Evolutionary conservation across 2,329 filamentous ascomycete species (phyloP).

Genomic region (Scedosporium aurantiacum): DNA sequence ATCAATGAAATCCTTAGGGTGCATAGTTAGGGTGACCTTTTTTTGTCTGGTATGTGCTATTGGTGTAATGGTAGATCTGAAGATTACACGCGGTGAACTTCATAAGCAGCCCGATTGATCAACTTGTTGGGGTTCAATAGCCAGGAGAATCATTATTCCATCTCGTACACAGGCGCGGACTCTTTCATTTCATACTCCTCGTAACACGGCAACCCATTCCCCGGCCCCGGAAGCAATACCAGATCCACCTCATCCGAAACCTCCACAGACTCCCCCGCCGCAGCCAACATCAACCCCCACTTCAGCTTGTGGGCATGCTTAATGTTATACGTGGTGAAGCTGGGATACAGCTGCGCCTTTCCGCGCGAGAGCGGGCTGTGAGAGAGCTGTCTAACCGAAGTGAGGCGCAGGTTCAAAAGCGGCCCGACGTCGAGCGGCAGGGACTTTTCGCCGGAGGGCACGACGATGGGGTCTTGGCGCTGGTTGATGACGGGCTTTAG

Average conservation of each 20-base stretch:
- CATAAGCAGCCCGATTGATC: no score
- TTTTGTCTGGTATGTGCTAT: no score
- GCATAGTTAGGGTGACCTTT: no score
- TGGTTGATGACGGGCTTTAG: constrained; percentile 3
- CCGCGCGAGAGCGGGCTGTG: background rate
- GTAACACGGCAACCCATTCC: background rate
- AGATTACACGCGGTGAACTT: no score
- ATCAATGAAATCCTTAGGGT: no score
- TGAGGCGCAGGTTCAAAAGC: constrained; percentile 4
- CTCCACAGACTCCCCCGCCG: background rate
- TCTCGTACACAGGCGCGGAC: no score
- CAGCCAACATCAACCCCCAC: constrained; percentile 12
- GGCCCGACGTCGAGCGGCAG: constrained; percentile 7
- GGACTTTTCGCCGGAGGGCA: constrained; percentile 6
- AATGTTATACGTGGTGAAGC: constrained; percentile 17
- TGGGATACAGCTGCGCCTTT: constrained; percentile 9
- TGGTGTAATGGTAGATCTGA: no score
- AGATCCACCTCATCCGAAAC: background rate
- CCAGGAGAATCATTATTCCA: no score
- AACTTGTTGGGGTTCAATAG: no score
- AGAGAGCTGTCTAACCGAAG: background rate
- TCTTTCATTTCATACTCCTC: background rate
- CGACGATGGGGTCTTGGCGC: background rate
- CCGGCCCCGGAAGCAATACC: background rate
- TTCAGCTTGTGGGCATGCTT: constrained; percentile 12